Conservation (phyloP, 306 rosid species). For the Rosa rugosa region DNA sequence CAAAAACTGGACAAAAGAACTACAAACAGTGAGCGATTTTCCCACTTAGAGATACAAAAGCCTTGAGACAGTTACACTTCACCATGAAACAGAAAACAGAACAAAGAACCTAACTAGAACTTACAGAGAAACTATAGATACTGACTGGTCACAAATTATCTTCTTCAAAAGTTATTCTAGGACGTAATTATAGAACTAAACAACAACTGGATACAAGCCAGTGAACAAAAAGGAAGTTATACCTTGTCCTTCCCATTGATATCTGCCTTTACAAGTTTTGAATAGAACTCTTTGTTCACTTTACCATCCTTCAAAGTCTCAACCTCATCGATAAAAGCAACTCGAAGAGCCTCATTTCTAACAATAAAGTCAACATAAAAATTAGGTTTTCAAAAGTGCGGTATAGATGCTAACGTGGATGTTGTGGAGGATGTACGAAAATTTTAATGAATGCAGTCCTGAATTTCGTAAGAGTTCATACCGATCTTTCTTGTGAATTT, state of each 20-base stretch:
- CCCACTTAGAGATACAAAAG: background rate
- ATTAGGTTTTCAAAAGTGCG: conserved; percentile 1
- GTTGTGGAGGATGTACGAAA: background rate
- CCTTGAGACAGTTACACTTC: background rate
- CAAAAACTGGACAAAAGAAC: background rate
- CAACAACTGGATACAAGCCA: background rate
- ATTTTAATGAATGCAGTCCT: background rate
- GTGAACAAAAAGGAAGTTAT: background rate
- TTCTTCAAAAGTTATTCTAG: background rate
- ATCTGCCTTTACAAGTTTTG: conserved; percentile 93
- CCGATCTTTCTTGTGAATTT: background rate
- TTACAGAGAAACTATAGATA: background rate
- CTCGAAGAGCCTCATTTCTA: conserved; percentile 96
- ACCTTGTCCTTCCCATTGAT: conserved; percentile 94
- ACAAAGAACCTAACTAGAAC: background rate
- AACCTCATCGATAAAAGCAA: conserved; percentile 83
- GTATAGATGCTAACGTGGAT: background rate
- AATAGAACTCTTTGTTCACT: conserved; percentile 67
- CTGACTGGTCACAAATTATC: background rate
- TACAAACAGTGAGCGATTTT: background rate
- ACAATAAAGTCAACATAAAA: conserved; percentile 17
- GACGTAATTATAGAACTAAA: background rate
- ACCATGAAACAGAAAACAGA: background rate
- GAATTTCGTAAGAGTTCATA: background rate
- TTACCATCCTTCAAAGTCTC: conserved; percentile 76